phyloP scores from a whole-genome alignment of 306 rosid genomes.

The Lablab purpureus region DNA sequence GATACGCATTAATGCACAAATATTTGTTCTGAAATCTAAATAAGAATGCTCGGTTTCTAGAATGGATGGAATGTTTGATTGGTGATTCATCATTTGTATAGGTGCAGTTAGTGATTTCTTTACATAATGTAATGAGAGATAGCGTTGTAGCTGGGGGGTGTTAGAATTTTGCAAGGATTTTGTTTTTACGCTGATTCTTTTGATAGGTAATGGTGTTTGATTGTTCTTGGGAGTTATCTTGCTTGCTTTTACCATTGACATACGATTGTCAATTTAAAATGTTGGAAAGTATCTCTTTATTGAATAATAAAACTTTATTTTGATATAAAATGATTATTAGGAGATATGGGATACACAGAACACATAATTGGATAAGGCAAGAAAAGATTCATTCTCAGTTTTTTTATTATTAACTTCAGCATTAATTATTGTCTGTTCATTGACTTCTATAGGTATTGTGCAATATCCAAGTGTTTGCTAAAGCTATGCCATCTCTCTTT shows the following conservation, averaged over 20 bases:
- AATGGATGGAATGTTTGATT: conserved; percentile 7
- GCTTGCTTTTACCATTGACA: conserved; percentile 20
- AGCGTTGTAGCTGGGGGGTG: conserved; percentile 31
- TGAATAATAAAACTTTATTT: conserved; percentile 10
- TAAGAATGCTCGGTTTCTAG: conserved; percentile 13
- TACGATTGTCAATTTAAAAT: conserved; percentile 34
- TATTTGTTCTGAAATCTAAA: conserved; percentile 27
- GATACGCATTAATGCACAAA: conserved; percentile 30
- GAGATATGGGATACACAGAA: conserved; percentile 23
- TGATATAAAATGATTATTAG: neutral
- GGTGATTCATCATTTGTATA: conserved; percentile 23
- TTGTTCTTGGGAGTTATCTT: conserved; percentile 39
- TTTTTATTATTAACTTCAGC: conserved; percentile 18
- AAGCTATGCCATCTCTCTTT: conserved; percentile 89
- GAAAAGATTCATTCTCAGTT: conserved; percentile 34
- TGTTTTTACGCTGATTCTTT: conserved; percentile 15
- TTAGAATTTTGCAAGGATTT: conserved; percentile 19
- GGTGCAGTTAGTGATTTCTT: conserved; percentile 36
- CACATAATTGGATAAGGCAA: conserved; percentile 23
- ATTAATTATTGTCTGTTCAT: conserved; percentile 46
- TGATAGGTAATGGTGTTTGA: conserved; percentile 20
- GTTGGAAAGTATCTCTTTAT: conserved; percentile 25
- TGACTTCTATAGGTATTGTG: conserved; percentile 76
- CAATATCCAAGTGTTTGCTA: conserved; percentile 95
- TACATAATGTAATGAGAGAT: conserved; percentile 26